Percentiles rank a stretch among this genome's conserved stretches.
phyloP scores from a whole-genome alignment of 768 basidiomycete species.

The Lentinula detonsa region DNA sequence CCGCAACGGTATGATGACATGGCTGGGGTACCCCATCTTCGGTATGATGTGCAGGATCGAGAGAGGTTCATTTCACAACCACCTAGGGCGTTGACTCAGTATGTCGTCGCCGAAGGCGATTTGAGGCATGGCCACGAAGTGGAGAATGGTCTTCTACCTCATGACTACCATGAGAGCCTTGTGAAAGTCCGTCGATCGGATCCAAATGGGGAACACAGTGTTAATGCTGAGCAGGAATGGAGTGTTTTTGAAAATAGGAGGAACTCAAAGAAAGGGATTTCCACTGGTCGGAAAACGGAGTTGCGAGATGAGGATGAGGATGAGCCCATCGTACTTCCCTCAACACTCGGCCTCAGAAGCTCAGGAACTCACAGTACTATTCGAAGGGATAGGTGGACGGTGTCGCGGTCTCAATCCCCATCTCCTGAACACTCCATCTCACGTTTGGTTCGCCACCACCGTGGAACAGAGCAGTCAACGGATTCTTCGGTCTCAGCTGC shows the following conservation, averaged over 20 bases:
- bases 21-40: constrained; percentile 33
- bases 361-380: constrained; percentile 17
- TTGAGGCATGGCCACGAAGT: not conserved
- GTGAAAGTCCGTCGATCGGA: not conserved
- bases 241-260: not conserved
- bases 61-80: constrained; percentile 57
- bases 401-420: not conserved
- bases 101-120: constrained; percentile 30
- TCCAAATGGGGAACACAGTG: not conserved
- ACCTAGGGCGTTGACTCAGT: constrained; percentile 73
- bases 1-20: constrained; percentile 9
- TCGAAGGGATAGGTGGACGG: not conserved
- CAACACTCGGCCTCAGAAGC: constrained; percentile 61
- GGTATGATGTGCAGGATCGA: constrained; percentile 45
- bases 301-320: constrained; percentile 23
- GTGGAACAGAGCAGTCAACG: not conserved
- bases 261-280: not conserved
- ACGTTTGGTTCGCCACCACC: not conserved
- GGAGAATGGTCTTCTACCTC: constrained; percentile 30
- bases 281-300: not conserved
- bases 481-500: not conserved
- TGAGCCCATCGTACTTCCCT: constrained; percentile 53
- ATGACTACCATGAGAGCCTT: not conserved
- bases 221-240: constrained; percentile 20
- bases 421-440: constrained; percentile 20